phyloP scores from a whole-genome alignment of 805 yeast genomes.

The Suhomyces xylopsoci region DNA sequence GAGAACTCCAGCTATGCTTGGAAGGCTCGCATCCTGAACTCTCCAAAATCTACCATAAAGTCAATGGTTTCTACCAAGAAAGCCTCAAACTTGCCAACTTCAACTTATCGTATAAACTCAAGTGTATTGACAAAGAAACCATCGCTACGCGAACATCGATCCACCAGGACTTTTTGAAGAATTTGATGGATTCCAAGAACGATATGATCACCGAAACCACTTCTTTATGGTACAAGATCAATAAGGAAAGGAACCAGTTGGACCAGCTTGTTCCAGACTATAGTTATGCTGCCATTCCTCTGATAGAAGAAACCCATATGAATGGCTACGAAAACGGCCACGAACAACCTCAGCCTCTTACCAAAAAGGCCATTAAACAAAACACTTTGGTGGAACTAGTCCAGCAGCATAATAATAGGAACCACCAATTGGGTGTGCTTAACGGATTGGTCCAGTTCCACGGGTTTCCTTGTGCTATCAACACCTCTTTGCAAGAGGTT shows the following conservation, averaged over 20 bases:
- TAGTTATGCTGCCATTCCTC: slow-evolving; percentile 45
- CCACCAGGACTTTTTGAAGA: slow-evolving; percentile 79
- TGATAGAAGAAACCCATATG: slow-evolving; percentile 14
- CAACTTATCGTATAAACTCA: slow-evolving; percentile 55
- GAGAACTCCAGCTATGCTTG: slow-evolving; percentile 81
- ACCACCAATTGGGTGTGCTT: slow-evolving; percentile 67
- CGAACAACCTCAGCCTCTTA: slow-evolving; percentile 14
- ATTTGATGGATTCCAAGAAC: slow-evolving; percentile 62
- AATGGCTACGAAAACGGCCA: slow-evolving; percentile 4
- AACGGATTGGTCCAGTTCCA: slow-evolving; percentile 63
- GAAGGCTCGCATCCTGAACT: slow-evolving; percentile 92
- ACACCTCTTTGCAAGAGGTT: slow-evolving; percentile 38
- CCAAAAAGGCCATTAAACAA: slow-evolving; percentile 36
- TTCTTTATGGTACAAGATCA: slow-evolving; percentile 85
- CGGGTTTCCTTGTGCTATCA: slow-evolving; percentile 76
- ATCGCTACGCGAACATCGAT: slow-evolving; percentile 72
- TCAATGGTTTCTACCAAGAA: slow-evolving; percentile 71
- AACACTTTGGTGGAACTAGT: slow-evolving; percentile 44
- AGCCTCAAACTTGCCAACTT: slow-evolving; percentile 49
- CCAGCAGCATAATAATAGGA: slow-evolving; percentile 62
- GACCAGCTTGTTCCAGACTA: slow-evolving; percentile 60
- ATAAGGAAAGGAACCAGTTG: slow-evolving; percentile 80
- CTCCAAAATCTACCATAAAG: slow-evolving; percentile 62
- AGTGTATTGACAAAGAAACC: slow-evolving; percentile 78
- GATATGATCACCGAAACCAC: slow-evolving; percentile 71